Conservation (phyloP, 495 filamentous ascomycete species). For the Aspergillus heteromorphus region DNA sequence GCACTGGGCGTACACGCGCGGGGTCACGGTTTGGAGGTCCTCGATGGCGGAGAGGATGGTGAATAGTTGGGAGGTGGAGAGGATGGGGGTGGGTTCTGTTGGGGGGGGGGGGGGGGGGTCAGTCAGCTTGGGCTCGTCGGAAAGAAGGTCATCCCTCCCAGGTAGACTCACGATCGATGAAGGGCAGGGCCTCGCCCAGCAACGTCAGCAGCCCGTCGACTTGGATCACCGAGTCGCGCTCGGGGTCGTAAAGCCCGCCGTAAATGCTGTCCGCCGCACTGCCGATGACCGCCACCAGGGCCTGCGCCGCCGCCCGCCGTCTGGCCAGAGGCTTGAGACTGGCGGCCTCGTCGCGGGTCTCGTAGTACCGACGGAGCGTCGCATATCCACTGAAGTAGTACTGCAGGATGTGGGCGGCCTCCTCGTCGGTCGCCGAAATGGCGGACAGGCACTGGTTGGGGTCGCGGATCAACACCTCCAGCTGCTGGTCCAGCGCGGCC, state of each 20-base stretch:
- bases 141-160: too few relatives aligned
- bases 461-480: constrained; percentile 58
- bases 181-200: constrained; percentile 74
- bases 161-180: constrained; percentile 63
- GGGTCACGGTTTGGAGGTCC: constrained; percentile 71
- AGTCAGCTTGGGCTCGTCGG: too few relatives aligned
- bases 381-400: constrained; percentile 87
- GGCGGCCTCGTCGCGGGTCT: constrained; percentile 66
- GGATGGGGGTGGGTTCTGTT: constrained; percentile 33
- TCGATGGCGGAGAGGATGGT: constrained; percentile 73
- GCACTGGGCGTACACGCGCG: constrained; percentile 61
- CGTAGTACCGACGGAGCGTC: constrained; percentile 80
- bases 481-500: constrained; percentile 60
- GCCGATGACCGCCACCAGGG: constrained; percentile 70
- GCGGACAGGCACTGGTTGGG: constrained; percentile 60
- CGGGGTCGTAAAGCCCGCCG: constrained; percentile 77
- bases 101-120: too few relatives aligned
- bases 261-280: constrained; percentile 85
- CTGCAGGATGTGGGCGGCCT: constrained; percentile 74
- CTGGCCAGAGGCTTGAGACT: constrained; percentile 44
- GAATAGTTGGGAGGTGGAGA: constrained; percentile 60
- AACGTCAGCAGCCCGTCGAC: constrained; percentile 81
- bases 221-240: constrained; percentile 70
- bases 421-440: constrained; percentile 60
- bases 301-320: constrained; percentile 60